A percentile compares a stretch with the other conserved stretches of the same genome.
Evolutionary conservation across 2,329 filamentous ascomycete genomes (phyloP).

Genomic region (Verticillium nonalfalfae): DNA sequence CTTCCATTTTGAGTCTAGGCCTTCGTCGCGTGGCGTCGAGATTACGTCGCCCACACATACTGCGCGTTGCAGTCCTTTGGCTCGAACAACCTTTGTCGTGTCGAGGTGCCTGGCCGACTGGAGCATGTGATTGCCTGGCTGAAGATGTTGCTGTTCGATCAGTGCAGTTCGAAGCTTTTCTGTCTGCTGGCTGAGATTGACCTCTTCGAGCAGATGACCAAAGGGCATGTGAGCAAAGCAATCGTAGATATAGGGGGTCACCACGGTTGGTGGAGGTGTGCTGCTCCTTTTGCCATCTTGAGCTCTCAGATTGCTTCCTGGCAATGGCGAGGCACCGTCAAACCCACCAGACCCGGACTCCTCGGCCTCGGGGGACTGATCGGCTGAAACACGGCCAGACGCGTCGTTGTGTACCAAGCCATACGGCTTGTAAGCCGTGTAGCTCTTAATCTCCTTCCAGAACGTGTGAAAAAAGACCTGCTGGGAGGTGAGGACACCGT

Average conservation of each 20-base stretch:
- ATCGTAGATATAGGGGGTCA: slow-evolving; percentile 62
- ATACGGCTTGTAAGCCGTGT: slow-evolving; percentile 24
- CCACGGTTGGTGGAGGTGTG: slow-evolving; percentile 42
- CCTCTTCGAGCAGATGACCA: slow-evolving; percentile 38
- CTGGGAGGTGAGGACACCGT: slow-evolving; percentile 34
- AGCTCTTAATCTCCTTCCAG: slow-evolving; percentile 45
- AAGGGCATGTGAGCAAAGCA: slow-evolving; percentile 61
- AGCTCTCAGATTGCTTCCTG: not conserved
- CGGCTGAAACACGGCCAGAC: not conserved
- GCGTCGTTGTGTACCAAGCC: not conserved
- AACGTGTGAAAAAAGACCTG: slow-evolving; percentile 32
- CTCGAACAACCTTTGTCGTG: not conserved
- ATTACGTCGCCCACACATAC: slow-evolving; percentile 20
- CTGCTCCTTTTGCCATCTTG: slow-evolving; percentile 4
- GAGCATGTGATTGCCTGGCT: slow-evolving; percentile 16
- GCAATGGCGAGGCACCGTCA: not conserved
- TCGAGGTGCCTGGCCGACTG: slow-evolving; percentile 10
- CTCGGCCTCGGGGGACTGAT: not conserved
- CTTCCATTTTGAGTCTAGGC: slow-evolving; percentile 50
- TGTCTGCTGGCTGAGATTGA: slow-evolving; percentile 19
- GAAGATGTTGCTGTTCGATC: slow-evolving; percentile 19
- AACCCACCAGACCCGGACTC: too few species aligned
- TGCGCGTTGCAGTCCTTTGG: not conserved
- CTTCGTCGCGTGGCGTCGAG: slow-evolving; percentile 35
- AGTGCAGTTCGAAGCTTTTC: slow-evolving; percentile 20